A percentile compares a stretch with the other conserved stretches of the same genome.
phyloP scores from a whole-genome alignment of 1,284 basidiomycete species.

The Polyporus tsugae region DNA sequence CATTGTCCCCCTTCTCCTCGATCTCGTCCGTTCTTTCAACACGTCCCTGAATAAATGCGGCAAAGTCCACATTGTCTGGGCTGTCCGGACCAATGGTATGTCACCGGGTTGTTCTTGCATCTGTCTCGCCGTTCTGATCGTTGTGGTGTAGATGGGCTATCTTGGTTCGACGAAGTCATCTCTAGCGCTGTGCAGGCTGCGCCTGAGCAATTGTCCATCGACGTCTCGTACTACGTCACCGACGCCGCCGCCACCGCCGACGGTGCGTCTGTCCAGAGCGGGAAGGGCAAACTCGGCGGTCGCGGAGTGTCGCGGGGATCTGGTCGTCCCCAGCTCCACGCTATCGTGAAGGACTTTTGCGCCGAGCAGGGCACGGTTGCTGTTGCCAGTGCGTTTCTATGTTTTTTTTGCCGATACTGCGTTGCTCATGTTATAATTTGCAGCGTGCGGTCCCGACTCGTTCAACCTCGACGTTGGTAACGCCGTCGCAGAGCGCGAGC shows the following conservation, averaged over 20 bases:
- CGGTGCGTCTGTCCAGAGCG: conserved; percentile 3
- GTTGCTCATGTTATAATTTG: background rate
- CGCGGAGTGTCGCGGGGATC: conserved; percentile 28
- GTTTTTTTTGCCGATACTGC: background rate
- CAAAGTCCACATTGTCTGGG: conserved; percentile 39
- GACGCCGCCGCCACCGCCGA: background rate
- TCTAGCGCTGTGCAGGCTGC: conserved; percentile 11
- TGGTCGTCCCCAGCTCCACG: conserved; percentile 21
- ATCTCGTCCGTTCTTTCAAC: conserved; percentile 35
- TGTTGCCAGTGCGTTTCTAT: conserved; percentile 32
- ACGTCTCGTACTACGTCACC: conserved; percentile 17
- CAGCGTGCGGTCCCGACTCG: conserved; percentile 47
- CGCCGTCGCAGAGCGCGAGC: conserved; percentile 45
- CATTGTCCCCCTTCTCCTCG: conserved; percentile 40
- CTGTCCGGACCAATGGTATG: conserved; percentile 36
- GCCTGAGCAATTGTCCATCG: conserved; percentile 12
- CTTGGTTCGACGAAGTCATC: conserved; percentile 36
- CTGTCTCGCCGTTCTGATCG: background rate
- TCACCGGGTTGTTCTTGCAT: background rate
- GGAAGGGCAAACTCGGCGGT: conserved; percentile 18
- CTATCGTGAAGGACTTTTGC: conserved; percentile 34
- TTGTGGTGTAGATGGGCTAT: conserved; percentile 30
- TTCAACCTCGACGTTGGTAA: conserved; percentile 47
- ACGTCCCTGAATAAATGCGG: conserved; percentile 19
- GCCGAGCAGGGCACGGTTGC: conserved; percentile 30